Evolutionary conservation across 2,329 filamentous ascomycete genomes (phyloP).

Genomic region (Clarireedia paspali): DNA sequence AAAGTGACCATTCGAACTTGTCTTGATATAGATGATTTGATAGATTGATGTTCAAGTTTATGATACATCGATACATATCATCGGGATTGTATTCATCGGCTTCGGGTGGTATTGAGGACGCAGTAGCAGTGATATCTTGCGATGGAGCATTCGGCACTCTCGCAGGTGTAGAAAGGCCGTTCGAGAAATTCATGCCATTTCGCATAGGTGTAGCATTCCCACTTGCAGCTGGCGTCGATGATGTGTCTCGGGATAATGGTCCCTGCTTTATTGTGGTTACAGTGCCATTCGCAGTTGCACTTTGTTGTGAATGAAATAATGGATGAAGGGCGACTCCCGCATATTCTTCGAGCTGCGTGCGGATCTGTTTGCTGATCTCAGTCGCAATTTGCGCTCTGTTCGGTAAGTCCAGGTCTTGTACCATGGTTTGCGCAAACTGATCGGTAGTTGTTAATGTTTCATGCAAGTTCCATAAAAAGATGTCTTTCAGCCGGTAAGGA

Average conservation of each 20-base stretch:
- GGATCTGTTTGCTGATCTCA: constrained; percentile 88
- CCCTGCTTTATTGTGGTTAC: constrained; percentile 27
- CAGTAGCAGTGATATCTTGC: constrained; percentile 58
- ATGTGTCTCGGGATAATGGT: constrained; percentile 30
- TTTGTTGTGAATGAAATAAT: constrained; percentile 62
- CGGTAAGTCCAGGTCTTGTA: constrained; percentile 88
- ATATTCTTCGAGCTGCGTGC: constrained; percentile 92
- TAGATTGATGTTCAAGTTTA: constrained; percentile 85
- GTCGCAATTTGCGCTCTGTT: constrained; percentile 60
- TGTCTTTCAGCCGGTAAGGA: constrained; percentile 82
- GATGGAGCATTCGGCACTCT: constrained; percentile 34
- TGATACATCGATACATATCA: constrained; percentile 89
- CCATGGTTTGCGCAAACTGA: constrained; percentile 84
- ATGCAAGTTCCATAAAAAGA: constrained; percentile 97
- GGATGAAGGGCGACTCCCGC: constrained; percentile 90
- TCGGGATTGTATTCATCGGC: constrained; percentile 79
- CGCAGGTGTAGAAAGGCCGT: constrained; percentile 41
- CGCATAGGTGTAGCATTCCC: constrained; percentile 50
- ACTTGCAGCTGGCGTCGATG: constrained; percentile 37
- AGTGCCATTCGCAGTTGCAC: constrained; percentile 26
- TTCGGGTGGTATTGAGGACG: constrained; percentile 54
- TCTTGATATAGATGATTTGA: constrained; percentile 90
- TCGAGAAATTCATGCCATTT: constrained; percentile 36
- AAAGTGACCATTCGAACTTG: constrained; percentile 94
- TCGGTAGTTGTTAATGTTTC: constrained; percentile 92